Evolutionary conservation across 225 moss, liverwort and hornwort species (phyloP).

Genomic region (Climacium dendroides): DNA sequence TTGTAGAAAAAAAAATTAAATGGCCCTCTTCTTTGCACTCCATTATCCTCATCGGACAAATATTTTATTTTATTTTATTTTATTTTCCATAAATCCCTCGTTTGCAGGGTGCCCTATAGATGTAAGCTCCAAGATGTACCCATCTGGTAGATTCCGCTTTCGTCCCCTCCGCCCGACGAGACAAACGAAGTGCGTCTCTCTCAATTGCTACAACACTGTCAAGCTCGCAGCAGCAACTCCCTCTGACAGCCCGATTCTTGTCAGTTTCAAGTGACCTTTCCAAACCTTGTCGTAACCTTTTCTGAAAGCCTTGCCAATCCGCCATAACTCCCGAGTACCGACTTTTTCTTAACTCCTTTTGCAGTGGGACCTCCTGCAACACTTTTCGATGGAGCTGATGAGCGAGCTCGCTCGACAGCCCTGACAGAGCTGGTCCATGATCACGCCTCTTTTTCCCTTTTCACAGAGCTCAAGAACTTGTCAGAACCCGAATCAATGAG

Average conservation of each 20-base stretch:
- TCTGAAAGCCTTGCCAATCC: background rate
- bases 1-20: background rate
- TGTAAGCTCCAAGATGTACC: background rate
- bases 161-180: background rate
- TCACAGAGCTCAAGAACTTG: background rate
- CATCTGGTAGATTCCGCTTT: background rate
- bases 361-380: background rate
- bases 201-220: background rate
- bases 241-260: background rate
- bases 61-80: no score
- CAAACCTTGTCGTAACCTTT: background rate
- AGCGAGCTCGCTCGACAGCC: background rate
- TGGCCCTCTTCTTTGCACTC: rapidly evolving
- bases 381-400: background rate
- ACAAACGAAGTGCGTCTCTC: background rate
- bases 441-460: background rate
- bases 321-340: background rate
- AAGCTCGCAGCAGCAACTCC: background rate
- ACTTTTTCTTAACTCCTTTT: background rate
- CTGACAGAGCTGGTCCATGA: conserved; percentile 4
- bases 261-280: background rate
- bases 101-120: no score
- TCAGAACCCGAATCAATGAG: background rate
- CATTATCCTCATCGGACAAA: background rate
- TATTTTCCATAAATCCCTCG: background rate